A percentile compares a stretch with the other conserved stretches of the same genome.
Evolutionary conservation across 176 grass and related monocot species (phyloP).

Genomic region (Puya raimondii): DNA sequence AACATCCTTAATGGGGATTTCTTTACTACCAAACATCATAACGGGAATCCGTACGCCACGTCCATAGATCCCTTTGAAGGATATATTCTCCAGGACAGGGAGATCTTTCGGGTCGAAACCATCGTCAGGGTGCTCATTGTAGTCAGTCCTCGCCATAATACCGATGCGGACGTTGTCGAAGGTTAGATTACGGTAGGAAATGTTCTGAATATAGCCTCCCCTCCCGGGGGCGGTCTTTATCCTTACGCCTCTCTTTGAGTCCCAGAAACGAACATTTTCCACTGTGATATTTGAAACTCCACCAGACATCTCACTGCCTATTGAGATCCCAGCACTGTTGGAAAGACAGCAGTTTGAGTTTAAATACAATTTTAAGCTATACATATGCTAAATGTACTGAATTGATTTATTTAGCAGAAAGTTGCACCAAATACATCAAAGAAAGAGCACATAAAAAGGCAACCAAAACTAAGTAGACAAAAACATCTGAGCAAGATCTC

Average conservation of each 20-base stretch:
- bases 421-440: neutral
- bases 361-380: neutral
- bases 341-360: neutral
- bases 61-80: constrained; percentile 62
- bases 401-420: neutral
- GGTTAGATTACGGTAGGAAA: constrained; percentile 64
- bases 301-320: constrained; percentile 95
- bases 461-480: neutral
- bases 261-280: constrained; percentile 59
- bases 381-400: neutral
- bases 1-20: constrained; percentile 59
- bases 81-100: constrained; percentile 50
- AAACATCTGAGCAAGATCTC: no score
- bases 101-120: constrained; percentile 47
- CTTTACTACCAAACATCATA: constrained; percentile 66
- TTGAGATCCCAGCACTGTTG: constrained; percentile 84
- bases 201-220: constrained; percentile 66
- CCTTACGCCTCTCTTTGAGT: constrained; percentile 64
- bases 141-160: constrained; percentile 70
- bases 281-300: constrained; percentile 72
- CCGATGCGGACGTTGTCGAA: constrained; percentile 55
- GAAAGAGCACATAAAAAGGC: neutral
- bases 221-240: constrained; percentile 76
- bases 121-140: constrained; percentile 88
- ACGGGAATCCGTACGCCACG: constrained; percentile 80